Base-by-base conservation (phyloP, 163 green algal species). In the Scenedesmus sp. region DNA sequence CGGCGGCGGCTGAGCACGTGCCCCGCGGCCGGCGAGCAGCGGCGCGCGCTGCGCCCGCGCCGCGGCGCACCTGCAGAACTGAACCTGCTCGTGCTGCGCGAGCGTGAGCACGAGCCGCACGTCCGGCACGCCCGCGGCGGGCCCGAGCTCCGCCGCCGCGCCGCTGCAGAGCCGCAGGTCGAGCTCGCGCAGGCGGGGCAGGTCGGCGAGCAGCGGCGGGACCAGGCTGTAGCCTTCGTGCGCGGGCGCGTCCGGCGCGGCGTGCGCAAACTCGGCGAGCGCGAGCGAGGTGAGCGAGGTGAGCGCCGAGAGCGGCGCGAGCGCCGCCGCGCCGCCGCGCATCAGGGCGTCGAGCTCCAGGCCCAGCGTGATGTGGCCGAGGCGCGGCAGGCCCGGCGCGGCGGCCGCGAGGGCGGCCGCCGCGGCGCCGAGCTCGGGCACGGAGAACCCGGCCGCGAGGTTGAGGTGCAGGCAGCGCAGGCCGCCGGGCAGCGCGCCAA, bases 301-400 rank as follows among this genome's bases (percentile, higher is more conserved):
- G 2, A 70, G 45, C 1, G 18, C 57, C 14, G 26, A 60, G 9
- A 79, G 44, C 18, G 58, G 45, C 11, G 33, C 42, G 2, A 79
- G 44, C 28, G 42, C 57, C 36, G 33, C 50, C 24, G 63, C 20
- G 58, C 71, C 63, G 57, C 63, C 58, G 54, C 31, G 20, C 20
- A 79, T 34, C 39, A 77, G 54, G 1, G 69, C 54, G 15, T 77
- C 69, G 39, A 77, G 69, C 69, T 77, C 69, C 50, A 66, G 31
- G 33, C 53, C 69, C 20, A 77, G 9, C 24, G 53, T 77, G 53
- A 77, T 66, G 54, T 77, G 69, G 34, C 29, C 14, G 36, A 77
- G 69, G 22, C 44, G 22, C 7, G 69, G 33, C 69, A 77, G 31
- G 33, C 36, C 14, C 4, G 18, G 24, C 7, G 9, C 34, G 24